These are phyloP conservation scores for Coemansia sp. DNA, from an alignment of 192 early-diverging fungal species.

Conservation along the genomic window DNA sequence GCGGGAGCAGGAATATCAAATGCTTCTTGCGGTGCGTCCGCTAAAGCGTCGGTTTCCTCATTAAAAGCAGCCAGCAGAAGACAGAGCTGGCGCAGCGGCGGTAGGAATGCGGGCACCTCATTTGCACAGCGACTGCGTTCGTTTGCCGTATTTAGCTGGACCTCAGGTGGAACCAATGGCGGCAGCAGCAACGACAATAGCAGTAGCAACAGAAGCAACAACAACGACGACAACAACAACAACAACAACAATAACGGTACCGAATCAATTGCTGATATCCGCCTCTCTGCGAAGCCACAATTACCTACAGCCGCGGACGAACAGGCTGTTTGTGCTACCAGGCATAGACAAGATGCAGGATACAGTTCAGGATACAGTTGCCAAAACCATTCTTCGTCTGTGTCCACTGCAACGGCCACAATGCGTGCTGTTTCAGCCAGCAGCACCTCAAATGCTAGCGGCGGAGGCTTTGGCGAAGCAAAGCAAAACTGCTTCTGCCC, in stretches of 20 bases:
- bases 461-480: conserved; percentile 4
- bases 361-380: too few relatives aligned
- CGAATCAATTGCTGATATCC: neutral
- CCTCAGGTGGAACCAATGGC: conserved; percentile 20
- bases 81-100: conserved; percentile 45
- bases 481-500: conserved; percentile 16
- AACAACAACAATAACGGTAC: neutral
- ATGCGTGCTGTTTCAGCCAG: neutral
- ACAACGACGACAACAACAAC: neutral
- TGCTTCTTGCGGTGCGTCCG: conserved; percentile 17
- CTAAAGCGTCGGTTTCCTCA: conserved; percentile 49
- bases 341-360: neutral
- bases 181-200: neutral
- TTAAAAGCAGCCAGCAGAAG: conserved; percentile 21
- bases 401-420: conserved; percentile 7
- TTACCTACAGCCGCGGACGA: neutral
- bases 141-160: conserved; percentile 45
- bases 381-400: conserved; percentile 2
- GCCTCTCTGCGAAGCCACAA: neutral
- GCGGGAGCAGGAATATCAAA: conserved; percentile 6
- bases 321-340: neutral
- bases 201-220: conserved; percentile 7
- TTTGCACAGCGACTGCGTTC: conserved; percentile 55
- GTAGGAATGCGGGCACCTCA: conserved; percentile 24
- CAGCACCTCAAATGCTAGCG: neutral